Evolutionary conservation across 2,329 filamentous ascomycete genomes (phyloP).

Genomic region (Myrmaecium sp.): DNA sequence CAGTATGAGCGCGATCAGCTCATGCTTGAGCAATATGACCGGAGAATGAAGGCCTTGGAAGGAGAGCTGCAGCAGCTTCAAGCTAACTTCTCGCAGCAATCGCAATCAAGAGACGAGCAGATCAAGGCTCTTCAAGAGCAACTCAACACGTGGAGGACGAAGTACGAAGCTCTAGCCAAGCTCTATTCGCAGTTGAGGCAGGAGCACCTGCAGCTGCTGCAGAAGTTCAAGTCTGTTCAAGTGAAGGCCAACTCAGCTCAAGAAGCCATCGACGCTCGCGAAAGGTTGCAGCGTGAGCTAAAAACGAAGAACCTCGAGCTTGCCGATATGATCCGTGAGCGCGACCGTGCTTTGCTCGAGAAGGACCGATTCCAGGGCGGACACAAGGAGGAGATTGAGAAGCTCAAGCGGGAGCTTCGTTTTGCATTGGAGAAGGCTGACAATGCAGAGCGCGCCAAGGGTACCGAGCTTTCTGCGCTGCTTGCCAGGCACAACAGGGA

Average conservation of each 20-base stretch:
- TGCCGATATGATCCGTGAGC: slow-evolving; percentile 94
- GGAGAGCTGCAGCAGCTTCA: slow-evolving; percentile 70
- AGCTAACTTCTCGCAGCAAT: slow-evolving; percentile 69
- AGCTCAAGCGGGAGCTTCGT: slow-evolving; percentile 80
- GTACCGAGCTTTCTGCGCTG: slow-evolving; percentile 87
- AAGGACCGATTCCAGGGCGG: slow-evolving; percentile 74
- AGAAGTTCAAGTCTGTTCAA: slow-evolving; percentile 92
- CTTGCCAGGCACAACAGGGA: slow-evolving; percentile 92
- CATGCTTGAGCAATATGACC: slow-evolving; percentile 90
- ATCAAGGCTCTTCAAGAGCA: slow-evolving; percentile 87
- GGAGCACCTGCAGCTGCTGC: slow-evolving; percentile 84
- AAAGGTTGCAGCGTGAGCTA: slow-evolving; percentile 91
- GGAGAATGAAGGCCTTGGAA: slow-evolving; percentile 83
- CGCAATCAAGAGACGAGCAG: slow-evolving; percentile 82
- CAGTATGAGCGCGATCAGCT: slow-evolving; percentile 97
- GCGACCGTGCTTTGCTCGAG: slow-evolving; percentile 84
- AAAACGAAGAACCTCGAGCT: slow-evolving; percentile 99
- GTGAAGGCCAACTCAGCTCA: slow-evolving; percentile 93
- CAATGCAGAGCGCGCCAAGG: slow-evolving; percentile 82
- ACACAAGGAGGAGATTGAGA: slow-evolving; percentile 87
- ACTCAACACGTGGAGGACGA: slow-evolving; percentile 91
- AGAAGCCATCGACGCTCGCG: slow-evolving; percentile 84
- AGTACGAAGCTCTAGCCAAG: slow-evolving; percentile 93
- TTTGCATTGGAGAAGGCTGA: slow-evolving; percentile 85
- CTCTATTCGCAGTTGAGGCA: slow-evolving; percentile 90